phyloP scores from a whole-genome alignment of 345 rosid genomes.

The Brassica rapa region DNA sequence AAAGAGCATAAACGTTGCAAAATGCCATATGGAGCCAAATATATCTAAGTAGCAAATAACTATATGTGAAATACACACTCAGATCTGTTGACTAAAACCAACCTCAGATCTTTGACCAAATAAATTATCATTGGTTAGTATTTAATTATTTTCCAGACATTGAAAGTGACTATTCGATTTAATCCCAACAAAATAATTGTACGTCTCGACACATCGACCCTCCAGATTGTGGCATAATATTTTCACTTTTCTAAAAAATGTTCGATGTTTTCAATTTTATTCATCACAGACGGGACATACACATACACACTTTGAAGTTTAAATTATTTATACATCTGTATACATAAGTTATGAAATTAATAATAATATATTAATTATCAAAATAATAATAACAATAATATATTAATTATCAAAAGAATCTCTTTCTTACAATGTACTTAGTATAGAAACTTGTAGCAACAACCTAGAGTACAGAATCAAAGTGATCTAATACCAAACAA shows the following conservation, averaged over 20 bases:
- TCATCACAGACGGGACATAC: slow-evolving; percentile 4
- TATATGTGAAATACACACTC: slow-evolving; percentile 25
- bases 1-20: slow-evolving; percentile 31
- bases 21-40: slow-evolving; percentile 21
- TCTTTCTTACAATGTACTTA: slow-evolving; percentile 46
- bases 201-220: slow-evolving; percentile 45
- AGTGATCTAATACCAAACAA: slow-evolving; percentile 32
- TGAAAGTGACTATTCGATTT: slow-evolving; percentile 44
- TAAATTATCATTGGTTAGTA: slow-evolving; percentile 30
- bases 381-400: slow-evolving; percentile 36
- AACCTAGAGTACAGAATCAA: slow-evolving; percentile 40
- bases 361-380: slow-evolving; percentile 32
- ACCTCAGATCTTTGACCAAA: slow-evolving; percentile 40
- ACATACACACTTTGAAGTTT: slow-evolving; percentile 1
- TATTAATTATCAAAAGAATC: slow-evolving; percentile 41
- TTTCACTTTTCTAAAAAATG: slow-evolving; percentile 9
- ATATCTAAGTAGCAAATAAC: slow-evolving; percentile 20
- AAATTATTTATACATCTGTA: slow-evolving; percentile 27
- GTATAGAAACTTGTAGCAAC: slow-evolving; percentile 47
- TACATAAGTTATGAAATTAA: slow-evolving; percentile 30
- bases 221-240: slow-evolving; percentile 39
- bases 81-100: slow-evolving; percentile 40
- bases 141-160: slow-evolving; percentile 38
- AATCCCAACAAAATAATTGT: slow-evolving; percentile 42
- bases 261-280: slow-evolving; percentile 38